Percentiles rank a stretch among this genome's conserved stretches.
Evolutionary conservation across 2,329 filamentous ascomycete species (phyloP).

Genomic region (Colletotrichum cordylinicola): DNA sequence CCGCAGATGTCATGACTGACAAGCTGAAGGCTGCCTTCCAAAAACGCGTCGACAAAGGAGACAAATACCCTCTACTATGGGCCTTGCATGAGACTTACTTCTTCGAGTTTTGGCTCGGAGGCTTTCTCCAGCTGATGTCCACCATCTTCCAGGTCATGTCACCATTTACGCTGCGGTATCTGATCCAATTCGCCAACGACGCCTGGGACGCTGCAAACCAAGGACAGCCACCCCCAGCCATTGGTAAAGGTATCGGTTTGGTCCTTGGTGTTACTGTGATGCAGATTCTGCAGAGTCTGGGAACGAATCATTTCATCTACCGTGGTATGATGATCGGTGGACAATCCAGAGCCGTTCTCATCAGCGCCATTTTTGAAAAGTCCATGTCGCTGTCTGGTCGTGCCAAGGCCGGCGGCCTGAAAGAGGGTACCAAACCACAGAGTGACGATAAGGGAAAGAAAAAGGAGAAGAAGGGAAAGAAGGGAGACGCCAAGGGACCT

Average conservation of each 20-base stretch:
- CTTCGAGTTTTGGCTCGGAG: constrained; percentile 84
- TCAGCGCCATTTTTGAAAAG: constrained; percentile 90
- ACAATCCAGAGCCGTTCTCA: constrained; percentile 80
- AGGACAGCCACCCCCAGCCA: constrained; percentile 62
- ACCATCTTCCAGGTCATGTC: constrained; percentile 80
- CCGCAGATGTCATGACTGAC: constrained; percentile 71
- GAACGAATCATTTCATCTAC: constrained; percentile 91
- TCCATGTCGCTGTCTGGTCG: constrained; percentile 87
- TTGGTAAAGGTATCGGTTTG: constrained; percentile 80
- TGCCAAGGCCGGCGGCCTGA: constrained; percentile 80
- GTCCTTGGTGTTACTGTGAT: constrained; percentile 85
- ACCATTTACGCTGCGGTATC: constrained; percentile 83
- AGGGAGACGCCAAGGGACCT: constrained; percentile 41
- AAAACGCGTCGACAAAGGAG: constrained; percentile 68
- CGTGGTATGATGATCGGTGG: constrained; percentile 91
- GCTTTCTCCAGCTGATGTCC: constrained; percentile 76
- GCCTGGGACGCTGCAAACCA: constrained; percentile 71
- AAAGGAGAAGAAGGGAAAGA: constrained; percentile 45
- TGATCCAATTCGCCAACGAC: constrained; percentile 84
- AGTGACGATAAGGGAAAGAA: constrained; percentile 45
- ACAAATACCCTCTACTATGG: constrained; percentile 76
- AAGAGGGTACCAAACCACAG: constrained; percentile 50
- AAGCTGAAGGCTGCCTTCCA: constrained; percentile 74
- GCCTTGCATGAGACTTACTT: constrained; percentile 88
- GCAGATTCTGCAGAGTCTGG: constrained; percentile 83